Evolutionary conservation across 225 moss, liverwort and hornwort species (phyloP), one percentile per base, ranked within the genome.

Genomic region (Straminergon stramineum): DNA sequence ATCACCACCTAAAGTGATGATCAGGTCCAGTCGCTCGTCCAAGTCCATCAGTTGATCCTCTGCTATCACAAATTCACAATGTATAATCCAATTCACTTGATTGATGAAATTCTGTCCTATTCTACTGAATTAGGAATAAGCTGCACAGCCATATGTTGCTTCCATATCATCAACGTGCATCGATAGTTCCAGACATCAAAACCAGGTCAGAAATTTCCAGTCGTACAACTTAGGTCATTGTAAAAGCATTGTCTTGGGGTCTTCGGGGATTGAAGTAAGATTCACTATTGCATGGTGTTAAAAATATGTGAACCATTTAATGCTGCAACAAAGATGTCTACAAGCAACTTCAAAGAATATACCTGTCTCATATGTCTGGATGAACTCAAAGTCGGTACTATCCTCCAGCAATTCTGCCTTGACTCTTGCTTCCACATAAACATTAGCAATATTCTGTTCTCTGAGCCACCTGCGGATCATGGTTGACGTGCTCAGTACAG

Each of bases 1-100:
- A 88, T 98, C 98, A 79, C 98, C 98, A 86, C 98, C 98, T 77
- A 98, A 92, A 79, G 98, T 98, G 67, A 98, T 95, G 79, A 96
- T 96, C 84, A 98, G 89, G 89, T 98, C 98, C 92, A 97, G 93
- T 84, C 92, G 95, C 56, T 89, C 92, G 82, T 95, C 91, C 41
- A 97, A 92, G 76, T 87, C 69, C 89, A 82, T 65, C 86, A 93
- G 56, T 67, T 96, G 95, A 61, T 92, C 91, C 91, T 94, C 98
- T 97, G 95, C 87, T 76, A 69, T 58, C 30, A 82, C 51, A 86
- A 79, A 88, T 83, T 90, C 67, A 52, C 89, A 89, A 83, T 13
- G 34, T 17, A 87, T 58, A 56, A 77, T 85, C 41, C 85, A 88
- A 13, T 66, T 70, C 57, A 69, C 51, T 81, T 51, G 52, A 61